Evolutionary conservation across 768 basidiomycete genomes (phyloP).

Genomic region (Lenzites betulinus): DNA sequence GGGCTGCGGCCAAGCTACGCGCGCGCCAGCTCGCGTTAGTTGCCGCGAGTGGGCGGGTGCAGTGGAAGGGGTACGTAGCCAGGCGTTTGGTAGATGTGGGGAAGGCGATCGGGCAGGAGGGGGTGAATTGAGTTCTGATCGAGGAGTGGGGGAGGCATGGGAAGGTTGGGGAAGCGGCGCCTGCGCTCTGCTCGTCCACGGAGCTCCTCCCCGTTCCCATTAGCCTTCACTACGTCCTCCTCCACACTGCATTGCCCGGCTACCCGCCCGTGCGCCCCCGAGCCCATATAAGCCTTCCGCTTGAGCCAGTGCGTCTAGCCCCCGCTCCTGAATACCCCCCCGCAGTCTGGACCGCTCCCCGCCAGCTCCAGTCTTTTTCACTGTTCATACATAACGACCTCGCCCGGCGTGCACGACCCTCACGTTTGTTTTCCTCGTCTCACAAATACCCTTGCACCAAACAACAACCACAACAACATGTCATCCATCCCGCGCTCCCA

Average conservation of each 20-base stretch:
- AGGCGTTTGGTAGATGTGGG: background rate
- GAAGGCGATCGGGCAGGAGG: background rate
- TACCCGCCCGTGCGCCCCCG: background rate
- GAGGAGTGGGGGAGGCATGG: constrained; percentile 12
- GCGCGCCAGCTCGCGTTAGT: no score
- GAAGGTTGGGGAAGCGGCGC: constrained; percentile 17
- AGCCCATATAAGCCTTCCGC: constrained; percentile 4
- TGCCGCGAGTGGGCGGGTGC: background rate
- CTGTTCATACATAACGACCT: constrained; percentile 4
- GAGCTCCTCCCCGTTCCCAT: no score
- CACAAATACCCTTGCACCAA: background rate
- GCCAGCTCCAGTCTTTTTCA: constrained; percentile 5
- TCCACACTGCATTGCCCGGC: background rate
- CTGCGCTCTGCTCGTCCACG: background rate
- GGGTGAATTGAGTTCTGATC: constrained; percentile 6
- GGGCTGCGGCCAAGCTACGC: no score
- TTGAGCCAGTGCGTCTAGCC: background rate
- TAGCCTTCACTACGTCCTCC: no score
- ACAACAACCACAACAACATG: no score
- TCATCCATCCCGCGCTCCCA: constrained; percentile 33
- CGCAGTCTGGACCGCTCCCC: constrained; percentile 3
- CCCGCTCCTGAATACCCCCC: background rate
- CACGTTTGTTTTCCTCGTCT: background rate
- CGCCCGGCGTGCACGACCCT: constrained; percentile 2
- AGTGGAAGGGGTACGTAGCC: background rate